phyloP scores from a whole-genome alignment of 202 grass and related monocot genomes.

The Dendrocalamus latiflorus region DNA sequence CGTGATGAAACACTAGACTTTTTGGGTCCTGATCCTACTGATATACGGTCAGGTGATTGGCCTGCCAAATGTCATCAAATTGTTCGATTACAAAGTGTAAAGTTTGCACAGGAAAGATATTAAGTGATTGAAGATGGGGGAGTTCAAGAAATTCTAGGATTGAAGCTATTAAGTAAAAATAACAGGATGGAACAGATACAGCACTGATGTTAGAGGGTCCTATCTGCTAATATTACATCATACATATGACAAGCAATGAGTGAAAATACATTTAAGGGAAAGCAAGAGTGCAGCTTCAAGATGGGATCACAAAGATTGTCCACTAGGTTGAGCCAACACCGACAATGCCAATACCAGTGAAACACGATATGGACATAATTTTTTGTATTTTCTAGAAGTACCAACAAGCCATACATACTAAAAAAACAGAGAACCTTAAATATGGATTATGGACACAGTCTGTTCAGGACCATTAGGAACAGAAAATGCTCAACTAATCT shows the following conservation, averaged over 20 bases:
- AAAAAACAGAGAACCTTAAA: background rate
- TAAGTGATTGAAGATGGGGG: background rate
- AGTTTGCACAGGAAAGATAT: background rate
- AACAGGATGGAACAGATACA: background rate
- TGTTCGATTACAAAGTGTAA: background rate
- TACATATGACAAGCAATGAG: background rate
- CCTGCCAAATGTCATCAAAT: constrained; percentile 26
- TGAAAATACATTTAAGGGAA: background rate
- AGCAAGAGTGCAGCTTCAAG: background rate
- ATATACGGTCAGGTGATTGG: constrained; percentile 61
- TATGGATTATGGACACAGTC: background rate
- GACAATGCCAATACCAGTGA: background rate
- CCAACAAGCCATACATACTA: background rate
- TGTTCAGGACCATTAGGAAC: background rate
- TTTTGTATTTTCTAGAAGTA: background rate
- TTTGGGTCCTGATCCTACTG: constrained; percentile 51
- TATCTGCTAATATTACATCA: background rate
- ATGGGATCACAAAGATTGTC: background rate
- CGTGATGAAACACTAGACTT: constrained; percentile 48
- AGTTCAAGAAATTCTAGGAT: background rate
- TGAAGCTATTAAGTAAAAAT: background rate
- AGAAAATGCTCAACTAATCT: background rate
- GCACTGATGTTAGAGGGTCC: background rate
- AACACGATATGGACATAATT: too few species aligned
- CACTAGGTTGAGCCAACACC: background rate